A percentile compares a stretch with the other conserved stretches of the same genome.
phyloP scores from a whole-genome alignment of 768 basidiomycete genomes.

The Lactarius hatsudake region DNA sequence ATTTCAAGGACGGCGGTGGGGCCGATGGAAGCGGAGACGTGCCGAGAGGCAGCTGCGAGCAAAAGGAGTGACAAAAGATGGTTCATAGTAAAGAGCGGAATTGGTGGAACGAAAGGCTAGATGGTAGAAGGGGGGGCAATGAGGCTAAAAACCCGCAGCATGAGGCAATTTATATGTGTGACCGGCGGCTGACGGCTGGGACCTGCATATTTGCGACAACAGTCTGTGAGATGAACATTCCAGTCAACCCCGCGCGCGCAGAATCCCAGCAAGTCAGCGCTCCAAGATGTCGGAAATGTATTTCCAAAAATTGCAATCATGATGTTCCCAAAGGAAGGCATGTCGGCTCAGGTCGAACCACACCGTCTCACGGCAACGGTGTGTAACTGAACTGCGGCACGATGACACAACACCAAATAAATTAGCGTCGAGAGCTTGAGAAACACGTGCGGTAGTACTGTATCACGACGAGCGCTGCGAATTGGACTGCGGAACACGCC shows the following conservation, averaged over 20 bases:
- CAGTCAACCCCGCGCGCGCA: background rate
- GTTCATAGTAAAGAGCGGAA: slow-evolving; percentile 19
- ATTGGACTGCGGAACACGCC: background rate
- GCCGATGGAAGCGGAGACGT: slow-evolving; percentile 28
- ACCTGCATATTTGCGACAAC: background rate
- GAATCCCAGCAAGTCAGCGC: background rate
- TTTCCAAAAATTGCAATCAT: background rate
- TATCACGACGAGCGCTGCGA: background rate
- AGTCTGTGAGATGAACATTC: background rate
- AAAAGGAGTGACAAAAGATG: slow-evolving; percentile 22
- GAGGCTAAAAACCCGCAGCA: background rate
- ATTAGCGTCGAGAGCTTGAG: background rate
- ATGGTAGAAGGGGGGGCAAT: background rate
- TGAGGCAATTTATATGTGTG: slow-evolving; percentile 21
- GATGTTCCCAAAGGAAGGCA: background rate
- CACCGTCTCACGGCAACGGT: background rate
- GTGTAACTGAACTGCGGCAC: background rate
- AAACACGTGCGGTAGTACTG: background rate
- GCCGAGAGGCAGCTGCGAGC: slow-evolving; percentile 13
- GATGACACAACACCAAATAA: background rate
- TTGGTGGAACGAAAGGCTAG: background rate
- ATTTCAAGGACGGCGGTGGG: slow-evolving; percentile 31
- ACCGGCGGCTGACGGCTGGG: slow-evolving; percentile 20
- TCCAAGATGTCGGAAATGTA: background rate
- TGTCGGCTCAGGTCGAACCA: background rate